Evolutionary conservation across 495 filamentous ascomycete species (phyloP), one percentile per base, ranked within the genome.

Genomic region (Friedmanniomyces endolithicus): DNA sequence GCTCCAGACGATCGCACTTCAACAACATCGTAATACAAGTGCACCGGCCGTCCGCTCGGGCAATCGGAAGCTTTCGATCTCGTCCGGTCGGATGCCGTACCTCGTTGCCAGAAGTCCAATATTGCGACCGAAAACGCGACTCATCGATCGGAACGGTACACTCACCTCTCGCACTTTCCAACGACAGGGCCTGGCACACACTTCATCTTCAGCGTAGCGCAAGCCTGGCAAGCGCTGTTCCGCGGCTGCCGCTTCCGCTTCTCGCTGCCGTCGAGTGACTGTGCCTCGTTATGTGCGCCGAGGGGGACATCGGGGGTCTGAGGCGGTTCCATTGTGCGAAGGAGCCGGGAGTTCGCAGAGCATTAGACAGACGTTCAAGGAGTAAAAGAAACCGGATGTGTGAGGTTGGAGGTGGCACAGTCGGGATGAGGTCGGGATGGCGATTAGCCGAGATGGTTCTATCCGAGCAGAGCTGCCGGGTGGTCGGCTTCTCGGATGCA

Each of bases 201-300:
- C 48, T 50, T 56, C 44, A 56, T 56, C 53, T 56, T 56, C 8
- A 39, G 11, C 7, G 24, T 22, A 6, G 43, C 25, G 37, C 53
- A 56, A 23, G 25, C 17, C 45, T 56, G 53, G 33, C 53, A 56
- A 3, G 53, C 53, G 2, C 16, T 37, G 20, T 56, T 50, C 19
- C 43, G n/a, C 11, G 45, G 53, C 29, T 56, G 53, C 6, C 45
- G 53, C 33, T 56, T 50, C 14, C 43, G 33, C 29, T 56, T 50
- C 8, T 22, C 25, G 16, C 33, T 6, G 19, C 1, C 33, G 35
- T 52, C 49, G 11, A 22, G 2, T 20, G 44, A 11, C 6, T 4
- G 12, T 47, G 44, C 11, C 12, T 24, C 20, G 2, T 47, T 2
- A 11, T 6, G 6, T 14, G 23, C 44, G 23, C 24, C 24, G 44